Conservation (phyloP, 352 stramenopile species). For the Albugo laibachii region DNA sequence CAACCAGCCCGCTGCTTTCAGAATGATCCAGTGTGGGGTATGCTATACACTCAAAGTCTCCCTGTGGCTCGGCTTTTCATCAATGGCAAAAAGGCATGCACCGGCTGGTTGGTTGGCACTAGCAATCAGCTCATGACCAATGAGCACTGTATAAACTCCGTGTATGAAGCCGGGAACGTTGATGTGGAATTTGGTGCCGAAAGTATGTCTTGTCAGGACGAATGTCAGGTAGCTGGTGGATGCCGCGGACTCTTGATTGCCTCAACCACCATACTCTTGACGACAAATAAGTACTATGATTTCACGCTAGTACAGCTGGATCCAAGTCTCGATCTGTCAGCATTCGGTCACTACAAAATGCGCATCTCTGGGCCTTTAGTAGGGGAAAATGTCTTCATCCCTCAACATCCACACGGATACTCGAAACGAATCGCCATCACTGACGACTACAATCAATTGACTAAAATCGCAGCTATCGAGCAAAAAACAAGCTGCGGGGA, state of each 20-base stretch:
- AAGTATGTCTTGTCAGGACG: constrained; percentile 13
- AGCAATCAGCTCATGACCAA: constrained; percentile 26
- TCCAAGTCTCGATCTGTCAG: constrained; percentile 13
- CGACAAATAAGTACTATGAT: constrained; percentile 25
- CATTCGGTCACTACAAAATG: constrained; percentile 41
- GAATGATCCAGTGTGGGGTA: constrained; percentile 7
- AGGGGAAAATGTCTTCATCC: constrained; percentile 47
- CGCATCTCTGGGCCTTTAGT: constrained; percentile 20
- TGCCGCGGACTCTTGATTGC: constrained; percentile 12
- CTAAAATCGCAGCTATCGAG: constrained; percentile 12
- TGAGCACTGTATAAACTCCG: constrained; percentile 17
- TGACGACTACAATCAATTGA: constrained; percentile 20
- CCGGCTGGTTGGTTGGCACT: constrained; percentile 20
- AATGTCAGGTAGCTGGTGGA: constrained; percentile 10
- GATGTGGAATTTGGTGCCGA: constrained; percentile 16
- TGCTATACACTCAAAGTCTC: constrained; percentile 10
- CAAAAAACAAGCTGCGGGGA: constrained; percentile 9
- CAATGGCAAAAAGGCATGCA: constrained; percentile 16
- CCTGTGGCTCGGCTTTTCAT: constrained; percentile 18
- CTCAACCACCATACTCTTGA: constrained; percentile 25
- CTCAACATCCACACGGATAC: constrained; percentile 37
- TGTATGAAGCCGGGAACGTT: constrained; percentile 6
- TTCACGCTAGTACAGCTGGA: constrained; percentile 26
- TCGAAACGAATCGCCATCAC: constrained; percentile 38
- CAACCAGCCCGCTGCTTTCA: constrained; percentile 15